Evolutionary conservation across 2,329 filamentous ascomycete species (phyloP), one percentile per base, ranked within the genome.

Genomic region (Tolypocladium nubicola): DNA sequence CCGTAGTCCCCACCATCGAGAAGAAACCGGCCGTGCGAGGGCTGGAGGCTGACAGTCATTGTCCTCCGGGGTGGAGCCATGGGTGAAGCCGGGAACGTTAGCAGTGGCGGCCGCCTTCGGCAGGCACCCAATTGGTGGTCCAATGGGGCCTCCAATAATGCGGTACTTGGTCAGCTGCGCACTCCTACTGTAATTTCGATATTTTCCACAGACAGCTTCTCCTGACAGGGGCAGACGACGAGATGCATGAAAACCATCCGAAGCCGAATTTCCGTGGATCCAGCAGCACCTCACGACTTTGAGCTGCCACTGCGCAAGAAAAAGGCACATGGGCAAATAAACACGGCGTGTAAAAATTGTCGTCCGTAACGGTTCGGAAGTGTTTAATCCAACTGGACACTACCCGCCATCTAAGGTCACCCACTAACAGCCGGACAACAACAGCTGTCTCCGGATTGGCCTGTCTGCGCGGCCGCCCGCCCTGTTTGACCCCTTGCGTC

Each of bases 31-130:
- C 7, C 43, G 43, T 47, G 43, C 11, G 43, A 26, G 41, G 11
- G 41, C 41, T 43, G 11, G 41, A 45, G 11, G 16, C 23, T 47
- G 45, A 23, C 45, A 47, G 23, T 33, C 9, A 26, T 11, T 55
- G 41, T 30, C 56, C 53, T 61, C 62, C 60, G 62, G 16, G 52
- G 23, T 43, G 53, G 40, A 8, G 19, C 53, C 19, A 55, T 47
- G 53, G 53, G 53, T 38, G 53, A 55, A 55, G 53, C 53, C 53
- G 53, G 53, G 67, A 65, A 68, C 54, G 56, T 52, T 54, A 53
- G 59, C 60, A 52, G 58, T 53, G 61, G 62, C 47, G 3, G 19
- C 47, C 66, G 59, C 68, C 66, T 63, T 70, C 67, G 67, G 66
- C 65, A 63, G 53, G 52, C 62, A 61, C 54, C 66, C 67, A 54